Conservation (phyloP, 2,329 filamentous ascomycete genomes). For the Ascochyta clinopodiicola region DNA sequence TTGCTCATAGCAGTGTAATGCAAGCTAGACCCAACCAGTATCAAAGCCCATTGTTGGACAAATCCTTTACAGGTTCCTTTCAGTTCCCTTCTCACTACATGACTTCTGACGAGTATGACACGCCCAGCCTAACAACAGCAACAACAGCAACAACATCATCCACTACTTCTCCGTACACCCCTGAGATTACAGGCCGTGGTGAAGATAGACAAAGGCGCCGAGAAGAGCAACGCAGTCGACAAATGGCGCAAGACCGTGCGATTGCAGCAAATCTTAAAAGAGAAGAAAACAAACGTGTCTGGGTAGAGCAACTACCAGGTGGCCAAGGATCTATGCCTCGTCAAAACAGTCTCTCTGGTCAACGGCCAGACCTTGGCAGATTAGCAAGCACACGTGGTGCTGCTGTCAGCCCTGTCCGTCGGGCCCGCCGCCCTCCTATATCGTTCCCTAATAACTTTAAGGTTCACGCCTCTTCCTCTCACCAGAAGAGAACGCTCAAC, state of each 20-base stretch:
- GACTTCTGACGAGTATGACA: constrained; percentile 42
- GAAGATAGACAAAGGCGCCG: constrained; percentile 30
- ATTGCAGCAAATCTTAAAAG: constrained; percentile 19
- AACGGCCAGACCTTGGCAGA: not conserved
- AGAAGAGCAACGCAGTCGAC: constrained; percentile 26
- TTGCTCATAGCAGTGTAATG: constrained; percentile 26
- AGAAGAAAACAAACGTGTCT: constrained; percentile 38
- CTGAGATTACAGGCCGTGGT: constrained; percentile 32
- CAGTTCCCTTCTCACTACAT: constrained; percentile 39
- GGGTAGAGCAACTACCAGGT: too few species aligned
- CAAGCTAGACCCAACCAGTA: constrained; percentile 29
- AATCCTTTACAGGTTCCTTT: constrained; percentile 35
- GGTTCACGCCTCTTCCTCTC: not conserved
- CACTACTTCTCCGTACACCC: constrained; percentile 39
- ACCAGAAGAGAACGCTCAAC: constrained; percentile 11
- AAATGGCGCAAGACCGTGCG: constrained; percentile 33
- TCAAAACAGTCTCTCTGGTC: not conserved
- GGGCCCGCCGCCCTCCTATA: not conserved
- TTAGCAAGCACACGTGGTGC: not conserved
- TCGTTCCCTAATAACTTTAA: not conserved
- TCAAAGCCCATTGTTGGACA: constrained; percentile 37
- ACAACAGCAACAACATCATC: constrained; percentile 26
- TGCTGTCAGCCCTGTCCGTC: not conserved
- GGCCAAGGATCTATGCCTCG: not conserved
- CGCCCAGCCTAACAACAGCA: constrained; percentile 20